Percentiles rank a stretch among this genome's conserved stretches.
phyloP scores from a whole-genome alignment of 75 land plant genomes.

The Gnetum montanum region DNA sequence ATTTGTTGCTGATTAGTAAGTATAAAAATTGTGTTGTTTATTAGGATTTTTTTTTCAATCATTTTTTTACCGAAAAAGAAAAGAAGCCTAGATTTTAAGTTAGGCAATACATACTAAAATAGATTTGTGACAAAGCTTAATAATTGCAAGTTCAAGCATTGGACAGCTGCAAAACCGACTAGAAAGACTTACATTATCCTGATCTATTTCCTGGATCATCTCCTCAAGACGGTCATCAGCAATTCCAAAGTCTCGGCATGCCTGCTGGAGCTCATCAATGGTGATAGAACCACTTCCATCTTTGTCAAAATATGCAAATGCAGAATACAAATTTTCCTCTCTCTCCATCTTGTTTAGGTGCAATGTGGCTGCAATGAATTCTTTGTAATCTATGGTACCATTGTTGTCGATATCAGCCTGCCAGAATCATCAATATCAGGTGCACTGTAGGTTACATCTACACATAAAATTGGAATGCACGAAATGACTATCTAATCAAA shows the following conservation, averaged over 20 bases:
- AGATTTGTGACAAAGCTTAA: too few relatives aligned
- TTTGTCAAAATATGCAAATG: constrained; percentile 76
- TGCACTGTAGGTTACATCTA: too few relatives aligned
- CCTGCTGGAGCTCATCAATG: constrained; percentile 70
- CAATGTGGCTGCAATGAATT: constrained; percentile 80
- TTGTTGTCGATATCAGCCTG: constrained; percentile 79
- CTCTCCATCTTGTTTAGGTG: constrained; percentile 61
- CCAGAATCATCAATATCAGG: background rate
- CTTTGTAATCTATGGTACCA: constrained; percentile 76
- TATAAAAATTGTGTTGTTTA: too few relatives aligned
- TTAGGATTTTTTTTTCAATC: too few relatives aligned
- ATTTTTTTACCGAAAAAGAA: too few relatives aligned
- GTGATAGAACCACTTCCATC: constrained; percentile 87
- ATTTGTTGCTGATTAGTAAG: too few relatives aligned
- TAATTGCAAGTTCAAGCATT: too few relatives aligned
- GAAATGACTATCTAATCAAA: background rate
- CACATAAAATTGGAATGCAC: too few relatives aligned
- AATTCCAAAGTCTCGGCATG: constrained; percentile 56
- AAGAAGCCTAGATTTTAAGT: too few relatives aligned
- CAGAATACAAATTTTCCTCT: constrained; percentile 66
- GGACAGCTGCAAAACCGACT: background rate
- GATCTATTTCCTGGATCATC: constrained; percentile 65
- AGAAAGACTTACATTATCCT: constrained; percentile 63
- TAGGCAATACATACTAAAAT: too few relatives aligned
- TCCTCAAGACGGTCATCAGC: constrained; percentile 48